Percentiles rank a stretch among this genome's conserved stretches.
phyloP scores from a whole-genome alignment of 2,329 filamentous ascomycete genomes.

The Botryotinia globosa region DNA sequence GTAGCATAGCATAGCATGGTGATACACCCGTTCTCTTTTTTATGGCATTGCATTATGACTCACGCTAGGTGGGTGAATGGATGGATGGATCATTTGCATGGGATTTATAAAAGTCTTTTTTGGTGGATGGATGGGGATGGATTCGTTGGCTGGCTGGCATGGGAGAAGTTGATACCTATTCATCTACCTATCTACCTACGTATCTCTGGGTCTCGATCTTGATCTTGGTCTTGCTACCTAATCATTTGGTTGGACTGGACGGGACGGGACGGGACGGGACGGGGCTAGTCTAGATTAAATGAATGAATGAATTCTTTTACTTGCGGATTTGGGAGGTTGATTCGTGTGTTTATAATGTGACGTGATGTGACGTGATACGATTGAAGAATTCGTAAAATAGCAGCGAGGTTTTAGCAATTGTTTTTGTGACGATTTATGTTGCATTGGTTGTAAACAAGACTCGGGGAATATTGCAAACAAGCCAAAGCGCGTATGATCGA shows the following conservation, averaged over 20 bases:
- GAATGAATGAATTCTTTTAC: neutral
- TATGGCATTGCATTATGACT: neutral
- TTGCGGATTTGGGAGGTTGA: neutral
- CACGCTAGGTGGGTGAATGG: neutral
- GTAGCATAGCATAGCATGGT: neutral
- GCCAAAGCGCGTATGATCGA: no score
- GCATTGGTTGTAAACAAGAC: no score
- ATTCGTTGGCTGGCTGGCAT: neutral
- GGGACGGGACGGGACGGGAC: neutral
- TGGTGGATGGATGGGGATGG: neutral
- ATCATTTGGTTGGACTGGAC: neutral
- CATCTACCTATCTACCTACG: neutral
- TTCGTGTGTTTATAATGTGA: neutral
- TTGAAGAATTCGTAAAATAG: no score
- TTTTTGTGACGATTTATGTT: no score
- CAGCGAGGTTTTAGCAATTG: no score
- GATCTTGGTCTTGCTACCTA: neutral
- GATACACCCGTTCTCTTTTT: neutral
- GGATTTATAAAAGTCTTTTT: neutral
- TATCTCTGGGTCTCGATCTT: neutral
- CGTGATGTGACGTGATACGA: no score
- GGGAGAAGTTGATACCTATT: neutral
- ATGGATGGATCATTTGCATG: neutral
- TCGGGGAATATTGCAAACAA: no score
- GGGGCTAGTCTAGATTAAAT: neutral